These are phyloP conservation scores for Clonostachys sp. DNA, from an alignment of 2,329 filamentous ascomycete genomes.

Conservation along the genomic window DNA sequence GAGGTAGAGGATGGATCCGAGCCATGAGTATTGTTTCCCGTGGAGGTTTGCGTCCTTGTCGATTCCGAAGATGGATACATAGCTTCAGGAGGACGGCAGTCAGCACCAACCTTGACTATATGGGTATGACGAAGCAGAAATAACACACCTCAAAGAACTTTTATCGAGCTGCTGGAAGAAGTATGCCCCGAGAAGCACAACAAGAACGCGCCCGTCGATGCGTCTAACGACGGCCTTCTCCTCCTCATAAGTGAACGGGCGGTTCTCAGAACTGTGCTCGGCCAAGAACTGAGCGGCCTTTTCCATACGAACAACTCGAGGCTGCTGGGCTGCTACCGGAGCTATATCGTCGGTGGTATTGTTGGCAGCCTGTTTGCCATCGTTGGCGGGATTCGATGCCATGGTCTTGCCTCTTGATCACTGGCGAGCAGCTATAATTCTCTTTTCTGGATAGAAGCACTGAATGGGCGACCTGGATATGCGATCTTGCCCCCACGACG, in stretches of 20 bases:
- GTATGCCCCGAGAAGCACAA: slow-evolving; percentile 44
- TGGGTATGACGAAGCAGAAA: no score
- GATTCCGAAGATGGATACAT: slow-evolving; percentile 60
- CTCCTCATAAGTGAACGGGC: slow-evolving; percentile 41
- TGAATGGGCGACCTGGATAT: no score
- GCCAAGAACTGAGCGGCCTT: slow-evolving; percentile 40
- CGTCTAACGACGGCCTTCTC: slow-evolving; percentile 34
- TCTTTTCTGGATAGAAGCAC: no score
- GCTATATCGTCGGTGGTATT: no score
- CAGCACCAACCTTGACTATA: neutral
- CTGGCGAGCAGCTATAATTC: no score
- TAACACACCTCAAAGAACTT: slow-evolving; percentile 19
- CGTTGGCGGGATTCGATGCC: no score
- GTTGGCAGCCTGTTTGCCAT: no score
- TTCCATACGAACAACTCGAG: slow-evolving; percentile 14
- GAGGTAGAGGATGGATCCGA: slow-evolving; percentile 35
- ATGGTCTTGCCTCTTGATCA: no score
- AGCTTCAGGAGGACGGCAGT: slow-evolving; percentile 22
- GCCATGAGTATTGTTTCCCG: slow-evolving; percentile 59
- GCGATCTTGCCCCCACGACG: no score
- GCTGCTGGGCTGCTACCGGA: neutral
- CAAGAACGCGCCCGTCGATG: slow-evolving; percentile 41
- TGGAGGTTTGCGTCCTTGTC: slow-evolving; percentile 42
- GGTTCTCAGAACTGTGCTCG: slow-evolving; percentile 21
- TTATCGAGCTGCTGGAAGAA: slow-evolving; percentile 56